A percentile compares a stretch with the other conserved stretches of the same genome.
Conservation (phyloP, 2,329 filamentous ascomycete genomes). For the Curvularia hawaiiensis region DNA sequence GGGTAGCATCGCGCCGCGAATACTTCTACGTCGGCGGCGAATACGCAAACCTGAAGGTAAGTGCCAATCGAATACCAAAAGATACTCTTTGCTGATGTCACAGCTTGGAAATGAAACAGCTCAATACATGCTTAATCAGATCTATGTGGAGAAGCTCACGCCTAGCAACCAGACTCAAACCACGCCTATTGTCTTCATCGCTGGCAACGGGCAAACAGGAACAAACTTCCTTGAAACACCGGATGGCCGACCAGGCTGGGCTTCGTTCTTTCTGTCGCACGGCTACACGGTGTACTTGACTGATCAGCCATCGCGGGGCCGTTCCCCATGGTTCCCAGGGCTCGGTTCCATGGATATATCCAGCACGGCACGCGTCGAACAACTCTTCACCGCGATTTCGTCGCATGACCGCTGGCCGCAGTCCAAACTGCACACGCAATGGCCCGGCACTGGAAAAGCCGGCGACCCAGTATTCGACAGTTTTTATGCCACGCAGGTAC, state of each 20-base stretch:
- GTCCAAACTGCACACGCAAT: conserved; percentile 52
- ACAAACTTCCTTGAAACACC: conserved; percentile 53
- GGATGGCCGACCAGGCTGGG: conserved; percentile 56
- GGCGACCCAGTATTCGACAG: conserved; percentile 57
- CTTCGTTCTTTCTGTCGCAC: conserved; percentile 53
- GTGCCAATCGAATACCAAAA: not conserved
- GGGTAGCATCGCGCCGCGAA: conserved; percentile 14
- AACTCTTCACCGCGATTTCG: conserved; percentile 44
- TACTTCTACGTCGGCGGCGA: conserved; percentile 35
- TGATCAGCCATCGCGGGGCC: conserved; percentile 54
- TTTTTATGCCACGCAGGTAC: conserved; percentile 54
- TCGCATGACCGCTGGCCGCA: conserved; percentile 50
- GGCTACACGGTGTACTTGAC: conserved; percentile 57
- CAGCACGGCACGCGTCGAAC: conserved; percentile 23
- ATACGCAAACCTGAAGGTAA: conserved; percentile 26
- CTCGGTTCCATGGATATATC: conserved; percentile 28
- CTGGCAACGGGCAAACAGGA: conserved; percentile 35
- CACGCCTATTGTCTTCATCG: conserved; percentile 38
- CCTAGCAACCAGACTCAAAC: conserved; percentile 11
- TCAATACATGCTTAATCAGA: conserved; percentile 14
- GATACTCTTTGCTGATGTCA: not conserved
- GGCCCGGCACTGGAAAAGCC: conserved; percentile 43
- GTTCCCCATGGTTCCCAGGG: conserved; percentile 51
- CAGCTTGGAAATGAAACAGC: conserved; percentile 1
- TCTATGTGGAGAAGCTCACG: conserved; percentile 29